A percentile compares a stretch with the other conserved stretches of the same genome.
Evolutionary conservation across 306 rosid genomes (phyloP).

Genomic region (Echinosophora koreensis): DNA sequence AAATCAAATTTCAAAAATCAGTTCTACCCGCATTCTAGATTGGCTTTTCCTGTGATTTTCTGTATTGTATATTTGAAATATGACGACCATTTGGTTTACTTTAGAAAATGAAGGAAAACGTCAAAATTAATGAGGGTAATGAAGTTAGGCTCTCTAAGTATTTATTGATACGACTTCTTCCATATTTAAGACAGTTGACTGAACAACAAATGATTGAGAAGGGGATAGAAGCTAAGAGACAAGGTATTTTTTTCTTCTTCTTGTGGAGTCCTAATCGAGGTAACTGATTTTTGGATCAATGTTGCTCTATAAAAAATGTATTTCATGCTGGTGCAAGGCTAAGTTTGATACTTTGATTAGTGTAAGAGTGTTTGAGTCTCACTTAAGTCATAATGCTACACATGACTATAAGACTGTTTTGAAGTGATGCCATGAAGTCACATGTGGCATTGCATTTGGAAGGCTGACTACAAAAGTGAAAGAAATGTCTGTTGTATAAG

Average conservation of each 20-base stretch:
- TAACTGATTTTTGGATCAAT: background rate
- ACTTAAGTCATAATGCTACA: background rate
- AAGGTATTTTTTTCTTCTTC: conserved; percentile 58
- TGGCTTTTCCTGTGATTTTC: conserved; percentile 10
- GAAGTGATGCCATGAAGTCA: background rate
- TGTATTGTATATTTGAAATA: background rate
- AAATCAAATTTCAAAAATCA: conserved; percentile 9
- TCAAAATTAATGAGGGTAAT: background rate
- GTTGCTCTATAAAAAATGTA: too few relatives aligned
- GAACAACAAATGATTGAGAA: conserved; percentile 74
- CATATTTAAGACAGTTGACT: conserved; percentile 61
- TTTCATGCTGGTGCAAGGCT: too few relatives aligned
- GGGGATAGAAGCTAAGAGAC: conserved; percentile 68
- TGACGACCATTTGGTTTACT: conserved; percentile 14
- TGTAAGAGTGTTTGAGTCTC: background rate
- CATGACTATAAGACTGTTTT: background rate
- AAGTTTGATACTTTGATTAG: too few relatives aligned
- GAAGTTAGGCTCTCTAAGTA: conserved; percentile 53
- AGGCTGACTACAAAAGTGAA: background rate
- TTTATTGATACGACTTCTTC: conserved; percentile 68
- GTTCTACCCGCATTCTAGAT: conserved; percentile 33
- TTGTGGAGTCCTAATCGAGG: background rate
- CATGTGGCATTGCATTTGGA: background rate
- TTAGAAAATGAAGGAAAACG: conserved; percentile 43
- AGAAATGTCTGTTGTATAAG: background rate